Evolutionary conservation across 2,329 filamentous ascomycete species (phyloP).

Genomic region (Fusarium sp.): DNA sequence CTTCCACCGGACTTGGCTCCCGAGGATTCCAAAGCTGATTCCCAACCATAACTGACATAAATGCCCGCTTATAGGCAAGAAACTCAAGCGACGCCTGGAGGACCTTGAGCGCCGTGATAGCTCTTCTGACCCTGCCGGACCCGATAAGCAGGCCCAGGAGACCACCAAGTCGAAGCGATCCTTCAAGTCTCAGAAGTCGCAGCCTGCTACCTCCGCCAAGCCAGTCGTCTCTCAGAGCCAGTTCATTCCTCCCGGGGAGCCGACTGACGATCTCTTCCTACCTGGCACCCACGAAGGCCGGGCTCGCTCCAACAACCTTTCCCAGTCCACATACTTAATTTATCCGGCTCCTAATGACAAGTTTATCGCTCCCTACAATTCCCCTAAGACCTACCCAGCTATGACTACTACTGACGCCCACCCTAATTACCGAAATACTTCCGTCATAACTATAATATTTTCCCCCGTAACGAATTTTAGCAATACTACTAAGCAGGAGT

Average conservation of each 20-base stretch:
- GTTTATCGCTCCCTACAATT: constrained; percentile 67
- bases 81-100: constrained; percentile 89
- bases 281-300: constrained; percentile 67
- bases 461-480: constrained; percentile 72
- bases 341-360: constrained; percentile 74
- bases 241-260: constrained; percentile 69
- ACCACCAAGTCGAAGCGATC: constrained; percentile 46
- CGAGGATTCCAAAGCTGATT: background rate
- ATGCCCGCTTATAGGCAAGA: constrained; percentile 72
- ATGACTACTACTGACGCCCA: constrained; percentile 64
- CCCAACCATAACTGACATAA: constrained; percentile 18
- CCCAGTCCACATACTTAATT: constrained; percentile 71
- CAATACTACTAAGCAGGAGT: constrained; percentile 74
- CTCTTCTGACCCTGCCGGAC: constrained; percentile 57
- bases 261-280: constrained; percentile 74
- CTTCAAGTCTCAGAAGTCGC: constrained; percentile 46
- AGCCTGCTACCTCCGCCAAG: constrained; percentile 47
- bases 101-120: constrained; percentile 84
- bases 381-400: constrained; percentile 61
- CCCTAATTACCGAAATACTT: constrained; percentile 62
- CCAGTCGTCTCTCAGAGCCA: constrained; percentile 59
- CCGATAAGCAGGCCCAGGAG: constrained; percentile 42
- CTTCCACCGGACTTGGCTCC: no score
- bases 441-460: constrained; percentile 66
- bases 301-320: constrained; percentile 76